Conservation (phyloP, 345 rosid species). For the Linum usitatissimum region DNA sequence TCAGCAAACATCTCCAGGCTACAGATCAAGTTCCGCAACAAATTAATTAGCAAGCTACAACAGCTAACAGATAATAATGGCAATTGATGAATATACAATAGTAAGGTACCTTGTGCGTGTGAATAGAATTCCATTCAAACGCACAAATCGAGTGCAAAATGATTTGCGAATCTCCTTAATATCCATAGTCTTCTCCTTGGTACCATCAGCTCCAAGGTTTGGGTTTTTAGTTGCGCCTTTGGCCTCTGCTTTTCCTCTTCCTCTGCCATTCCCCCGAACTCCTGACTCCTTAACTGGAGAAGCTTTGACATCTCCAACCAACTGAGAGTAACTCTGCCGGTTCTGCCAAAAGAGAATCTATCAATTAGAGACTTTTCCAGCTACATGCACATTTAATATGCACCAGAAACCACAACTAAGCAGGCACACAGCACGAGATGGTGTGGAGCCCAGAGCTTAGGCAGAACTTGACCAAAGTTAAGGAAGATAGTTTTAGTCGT, state of each 20-base stretch:
- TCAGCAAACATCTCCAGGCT: constrained; percentile 88
- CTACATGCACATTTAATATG: not conserved
- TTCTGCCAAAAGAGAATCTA: constrained; percentile 31
- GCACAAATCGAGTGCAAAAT: constrained; percentile 73
- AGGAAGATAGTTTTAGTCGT: not conserved
- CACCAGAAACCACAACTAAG: not conserved
- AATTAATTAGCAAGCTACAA: not conserved
- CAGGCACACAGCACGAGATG: too few species aligned
- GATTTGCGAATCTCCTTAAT: constrained; percentile 41
- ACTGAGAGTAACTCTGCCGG: constrained; percentile 57
- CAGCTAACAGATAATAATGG: constrained; percentile 1
- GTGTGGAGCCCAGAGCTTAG: not conserved
- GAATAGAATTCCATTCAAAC: constrained; percentile 83
- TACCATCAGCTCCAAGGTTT: constrained; percentile 30
- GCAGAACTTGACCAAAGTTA: not conserved
- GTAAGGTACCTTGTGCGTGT: constrained; percentile 73
- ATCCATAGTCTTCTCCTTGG: constrained; percentile 36
- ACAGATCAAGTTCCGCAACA: constrained; percentile 16
- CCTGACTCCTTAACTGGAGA: constrained; percentile 33
- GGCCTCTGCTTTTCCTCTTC: constrained; percentile 53
- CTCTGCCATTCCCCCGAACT: constrained; percentile 32
- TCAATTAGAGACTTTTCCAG: not conserved
- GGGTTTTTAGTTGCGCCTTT: constrained; percentile 37
- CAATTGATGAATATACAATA: not conserved
- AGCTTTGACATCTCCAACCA: constrained; percentile 35